These are phyloP conservation scores for Fennellomyces sp. DNA, from an alignment of 371 early-diverging fungal genomes.

Conservation along the genomic window DNA sequence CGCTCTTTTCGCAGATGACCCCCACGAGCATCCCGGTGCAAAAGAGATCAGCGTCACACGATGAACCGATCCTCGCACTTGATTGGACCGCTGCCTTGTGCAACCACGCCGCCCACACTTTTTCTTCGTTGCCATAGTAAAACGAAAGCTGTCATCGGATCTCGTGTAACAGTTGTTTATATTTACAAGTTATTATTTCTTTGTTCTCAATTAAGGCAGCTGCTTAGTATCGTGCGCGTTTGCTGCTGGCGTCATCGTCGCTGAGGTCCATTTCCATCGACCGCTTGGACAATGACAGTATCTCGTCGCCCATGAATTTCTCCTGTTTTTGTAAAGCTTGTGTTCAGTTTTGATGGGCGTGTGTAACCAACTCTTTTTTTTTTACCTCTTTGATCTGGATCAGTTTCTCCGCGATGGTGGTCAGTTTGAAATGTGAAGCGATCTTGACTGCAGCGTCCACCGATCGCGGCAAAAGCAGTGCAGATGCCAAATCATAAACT, in stretches of 20 bases:
- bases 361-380: not conserved
- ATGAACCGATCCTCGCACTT: not conserved
- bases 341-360: no score
- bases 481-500: constrained; percentile 73
- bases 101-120: not conserved
- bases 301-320: not conserved
- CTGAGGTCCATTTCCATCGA: not conserved
- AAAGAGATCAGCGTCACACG: constrained; percentile 1
- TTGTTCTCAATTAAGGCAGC: not conserved
- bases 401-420: constrained; percentile 79
- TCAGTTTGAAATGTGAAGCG: constrained; percentile 67
- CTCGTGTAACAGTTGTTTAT: not conserved
- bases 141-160: not conserved
- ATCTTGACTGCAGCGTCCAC: constrained; percentile 84
- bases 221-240: not conserved
- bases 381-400: constrained; percentile 70
- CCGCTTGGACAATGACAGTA: not conserved
- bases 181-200: not conserved
- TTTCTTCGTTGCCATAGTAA: not conserved
- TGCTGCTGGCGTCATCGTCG: not conserved
- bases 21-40: not conserved
- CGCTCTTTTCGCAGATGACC: not conserved
- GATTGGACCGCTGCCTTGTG: not conserved
- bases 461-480: constrained; percentile 59
- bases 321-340: not conserved